These are phyloP conservation scores for Trametes villosa DNA, from an alignment of 768 basidiomycete species.

Conservation along the genomic window DNA sequence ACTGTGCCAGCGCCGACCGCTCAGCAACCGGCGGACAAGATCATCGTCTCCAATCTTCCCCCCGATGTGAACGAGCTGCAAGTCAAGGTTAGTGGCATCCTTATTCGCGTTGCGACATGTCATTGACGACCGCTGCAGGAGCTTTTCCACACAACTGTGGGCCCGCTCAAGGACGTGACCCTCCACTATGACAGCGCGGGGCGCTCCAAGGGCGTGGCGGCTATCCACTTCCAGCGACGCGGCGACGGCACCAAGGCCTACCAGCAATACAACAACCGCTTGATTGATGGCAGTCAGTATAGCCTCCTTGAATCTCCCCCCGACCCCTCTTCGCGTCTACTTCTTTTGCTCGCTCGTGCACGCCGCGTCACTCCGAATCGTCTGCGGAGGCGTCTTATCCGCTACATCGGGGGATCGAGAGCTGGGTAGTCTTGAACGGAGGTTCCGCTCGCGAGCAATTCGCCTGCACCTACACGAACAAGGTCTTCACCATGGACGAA, in stretches of 20 bases:
- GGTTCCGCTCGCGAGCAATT: not conserved
- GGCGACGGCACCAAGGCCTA: conserved; percentile 93
- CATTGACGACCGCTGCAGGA: conserved; percentile 58
- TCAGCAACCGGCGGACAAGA: conserved; percentile 72
- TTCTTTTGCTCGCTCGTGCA: conserved; percentile 17
- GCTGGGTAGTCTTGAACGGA: not conserved
- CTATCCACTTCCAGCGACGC: conserved; percentile 81
- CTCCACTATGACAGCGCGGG: conserved; percentile 86
- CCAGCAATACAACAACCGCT: conserved; percentile 94
- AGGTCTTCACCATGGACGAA: conserved; percentile 16
- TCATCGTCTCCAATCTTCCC: conserved; percentile 95
- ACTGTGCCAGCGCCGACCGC: conserved; percentile 42
- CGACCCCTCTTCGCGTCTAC: conserved; percentile 37
- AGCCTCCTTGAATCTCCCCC: conserved; percentile 48
- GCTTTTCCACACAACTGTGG: conserved; percentile 89
- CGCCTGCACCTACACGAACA: conserved; percentile 8
- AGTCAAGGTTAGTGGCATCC: conserved; percentile 67
- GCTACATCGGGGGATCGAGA: conserved; percentile 1
- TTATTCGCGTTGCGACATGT: not conserved
- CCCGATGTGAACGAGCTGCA: conserved; percentile 91
- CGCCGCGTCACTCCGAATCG: not conserved
- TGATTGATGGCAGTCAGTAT: conserved; percentile 99
- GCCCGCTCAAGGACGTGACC: conserved; percentile 80
- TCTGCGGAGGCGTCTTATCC: conserved; percentile 1
- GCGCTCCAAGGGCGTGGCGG: conserved; percentile 88